Evolutionary conservation across 441 rosid genomes (phyloP), one percentile per base, ranked within the genome.

Genomic region (Pelargonium australe): DNA sequence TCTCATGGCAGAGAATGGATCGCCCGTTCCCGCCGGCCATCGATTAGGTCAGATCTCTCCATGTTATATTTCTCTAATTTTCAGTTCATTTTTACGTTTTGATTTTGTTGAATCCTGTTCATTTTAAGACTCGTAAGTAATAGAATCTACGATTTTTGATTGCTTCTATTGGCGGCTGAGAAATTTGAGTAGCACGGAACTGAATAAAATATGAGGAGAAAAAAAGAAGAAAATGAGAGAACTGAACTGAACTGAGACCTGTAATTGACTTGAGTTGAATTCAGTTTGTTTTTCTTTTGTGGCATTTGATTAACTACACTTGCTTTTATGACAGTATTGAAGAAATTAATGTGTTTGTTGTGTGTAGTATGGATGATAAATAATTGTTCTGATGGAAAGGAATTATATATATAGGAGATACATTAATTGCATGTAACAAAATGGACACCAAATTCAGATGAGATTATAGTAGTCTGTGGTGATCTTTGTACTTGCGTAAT

Each of bases 91-190:
- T 43, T 43, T 53, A 16, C 6, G 4, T 53, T 53, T 16, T 53
- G 60, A 53, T 2, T 7, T 20, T 53, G 23, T 20, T 20, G 23
- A 20, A 20, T 20, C 23, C 23, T 53, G 60, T 53, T 53, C 53
- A 1, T 53, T 8, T 53, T 53, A 14, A 53, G 60, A 4, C 13
- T 47, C 53, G 17, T 5, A 4, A 16, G 60, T 53, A 14, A 17
- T 7, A 16, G 7, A 53, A 0, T 53, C 23, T 2, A 20, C 17
- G 60, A 4, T 16, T 19, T 19, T 53, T 20, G 60, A 16, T 53
- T 53, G 60, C 17, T 53, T 53, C 60, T 53, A 6, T 14, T 20
- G 60, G 60, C 60, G 19, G 60, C 60, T 53, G 60, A 53, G 60
- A 53, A 53, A 53, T 7, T 53, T 53, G 60, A 53, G 60, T 53